Conservation (phyloP, 805 yeast species). For the Kazachstania taianensis region DNA sequence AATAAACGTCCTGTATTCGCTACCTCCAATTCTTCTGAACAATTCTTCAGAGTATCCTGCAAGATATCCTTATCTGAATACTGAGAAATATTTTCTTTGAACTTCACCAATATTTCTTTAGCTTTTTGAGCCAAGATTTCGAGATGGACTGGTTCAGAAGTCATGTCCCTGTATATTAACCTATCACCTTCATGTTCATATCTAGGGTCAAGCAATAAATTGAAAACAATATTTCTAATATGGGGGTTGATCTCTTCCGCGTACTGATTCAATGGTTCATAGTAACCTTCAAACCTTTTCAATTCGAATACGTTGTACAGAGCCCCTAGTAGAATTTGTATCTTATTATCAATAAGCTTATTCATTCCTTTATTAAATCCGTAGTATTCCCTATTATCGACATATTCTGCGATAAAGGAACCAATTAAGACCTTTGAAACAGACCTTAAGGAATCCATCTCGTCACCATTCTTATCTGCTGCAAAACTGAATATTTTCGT, state of each 20-base stretch:
- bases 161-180: constrained; percentile 26
- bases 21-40: constrained; percentile 32
- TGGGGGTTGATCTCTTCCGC: constrained; percentile 23
- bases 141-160: constrained; percentile 13
- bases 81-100: constrained; percentile 33
- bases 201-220: constrained; percentile 21
- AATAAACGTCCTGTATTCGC: constrained; percentile 28
- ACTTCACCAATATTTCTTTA: constrained; percentile 35
- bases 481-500: constrained; percentile 34
- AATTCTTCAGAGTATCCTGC: constrained; percentile 33
- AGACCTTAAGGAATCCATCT: constrained; percentile 54
- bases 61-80: constrained; percentile 50
- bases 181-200: constrained; percentile 24
- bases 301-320: constrained; percentile 21
- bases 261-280: constrained; percentile 28
- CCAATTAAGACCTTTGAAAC: constrained; percentile 31
- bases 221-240: constrained; percentile 18
- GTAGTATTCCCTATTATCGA: constrained; percentile 17
- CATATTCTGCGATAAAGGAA: constrained; percentile 18
- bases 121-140: constrained; percentile 22
- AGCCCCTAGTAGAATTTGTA: constrained; percentile 13
- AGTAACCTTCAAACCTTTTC: constrained; percentile 20
- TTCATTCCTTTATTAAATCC: constrained; percentile 10
- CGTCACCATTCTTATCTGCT: constrained; percentile 44
- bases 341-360: constrained; percentile 10